Percentiles rank a stretch among this genome's conserved stretches.
phyloP scores from a whole-genome alignment of 2,329 filamentous ascomycete genomes.

The Periglandula ipomoeae region DNA sequence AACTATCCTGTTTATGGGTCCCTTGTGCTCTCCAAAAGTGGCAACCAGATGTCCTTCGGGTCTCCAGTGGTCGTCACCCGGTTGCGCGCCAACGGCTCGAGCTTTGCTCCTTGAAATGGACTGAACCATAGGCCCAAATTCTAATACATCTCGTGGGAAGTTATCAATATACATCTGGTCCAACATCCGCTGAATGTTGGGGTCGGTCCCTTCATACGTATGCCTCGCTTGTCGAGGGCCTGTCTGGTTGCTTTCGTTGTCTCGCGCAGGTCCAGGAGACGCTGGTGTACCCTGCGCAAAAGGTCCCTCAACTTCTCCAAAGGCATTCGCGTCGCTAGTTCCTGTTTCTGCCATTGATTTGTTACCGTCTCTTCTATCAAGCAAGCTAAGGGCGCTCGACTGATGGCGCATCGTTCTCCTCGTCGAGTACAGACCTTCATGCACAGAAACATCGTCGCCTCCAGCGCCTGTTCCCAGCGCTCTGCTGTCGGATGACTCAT shows the following conservation, averaged over 20 bases:
- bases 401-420: slow-evolving; percentile 44
- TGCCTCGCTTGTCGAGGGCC: slow-evolving; percentile 51
- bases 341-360: slow-evolving; percentile 51
- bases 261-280: slow-evolving; percentile 14
- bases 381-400: slow-evolving; percentile 48
- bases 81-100: slow-evolving; percentile 37
- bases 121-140: slow-evolving; percentile 74
- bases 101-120: slow-evolving; percentile 50
- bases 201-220: slow-evolving; percentile 75
- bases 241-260: slow-evolving; percentile 21
- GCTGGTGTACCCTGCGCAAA: slow-evolving; percentile 29
- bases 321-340: slow-evolving; percentile 49
- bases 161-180: slow-evolving; percentile 77
- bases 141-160: slow-evolving; percentile 54
- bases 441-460: slow-evolving; percentile 26
- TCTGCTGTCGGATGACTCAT: slow-evolving; percentile 23
- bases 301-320: slow-evolving; percentile 51
- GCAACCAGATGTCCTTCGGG: slow-evolving; percentile 78
- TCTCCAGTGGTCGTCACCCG: slow-evolving; percentile 55
- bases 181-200: slow-evolving; percentile 59
- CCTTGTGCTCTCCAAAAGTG: slow-evolving; percentile 80
- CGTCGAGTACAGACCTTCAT: slow-evolving; percentile 32
- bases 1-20: slow-evolving; percentile 70
- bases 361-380: slow-evolving; percentile 49
- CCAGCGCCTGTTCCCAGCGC: slow-evolving; percentile 11